phyloP scores from a whole-genome alignment of 73 alveolate genomes.

The Paramecium biaurelia region DNA sequence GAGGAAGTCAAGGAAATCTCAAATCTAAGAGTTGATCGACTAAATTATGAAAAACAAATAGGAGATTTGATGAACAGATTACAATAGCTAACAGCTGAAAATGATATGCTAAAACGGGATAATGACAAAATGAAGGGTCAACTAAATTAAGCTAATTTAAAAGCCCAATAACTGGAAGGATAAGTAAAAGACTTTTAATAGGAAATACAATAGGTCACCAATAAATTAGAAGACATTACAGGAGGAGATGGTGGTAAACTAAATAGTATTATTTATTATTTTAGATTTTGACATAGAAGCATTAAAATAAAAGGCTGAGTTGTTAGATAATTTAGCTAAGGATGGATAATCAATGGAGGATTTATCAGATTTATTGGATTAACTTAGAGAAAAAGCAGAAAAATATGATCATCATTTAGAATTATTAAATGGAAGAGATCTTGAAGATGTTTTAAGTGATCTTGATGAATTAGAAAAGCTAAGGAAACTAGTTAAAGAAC shows the following conservation, averaged over 20 bases:
- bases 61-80: constrained; percentile 46
- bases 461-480: constrained; percentile 7
- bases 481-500: background rate
- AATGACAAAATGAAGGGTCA: background rate
- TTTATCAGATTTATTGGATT: background rate
- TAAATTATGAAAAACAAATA: constrained; percentile 31
- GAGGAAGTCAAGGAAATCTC: constrained; percentile 44
- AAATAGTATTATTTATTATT: background rate
- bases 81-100: background rate
- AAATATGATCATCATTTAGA: constrained; percentile 40
- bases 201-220: background rate
- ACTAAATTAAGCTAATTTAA: background rate
- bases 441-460: constrained; percentile 27
- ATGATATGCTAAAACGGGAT: constrained; percentile 27
- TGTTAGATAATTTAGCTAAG: constrained; percentile 2
- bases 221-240: background rate
- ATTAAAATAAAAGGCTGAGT: constrained; percentile 14
- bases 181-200: background rate
- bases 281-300: constrained; percentile 38
- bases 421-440: background rate
- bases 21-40: constrained; percentile 31
- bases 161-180: background rate
- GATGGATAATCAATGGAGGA: constrained; percentile 37
- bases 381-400: constrained; percentile 10
- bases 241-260: constrained; percentile 44